Base-by-base conservation (phyloP, 2,329 filamentous ascomycete genomes). In the Talaromyces sp. region DNA sequence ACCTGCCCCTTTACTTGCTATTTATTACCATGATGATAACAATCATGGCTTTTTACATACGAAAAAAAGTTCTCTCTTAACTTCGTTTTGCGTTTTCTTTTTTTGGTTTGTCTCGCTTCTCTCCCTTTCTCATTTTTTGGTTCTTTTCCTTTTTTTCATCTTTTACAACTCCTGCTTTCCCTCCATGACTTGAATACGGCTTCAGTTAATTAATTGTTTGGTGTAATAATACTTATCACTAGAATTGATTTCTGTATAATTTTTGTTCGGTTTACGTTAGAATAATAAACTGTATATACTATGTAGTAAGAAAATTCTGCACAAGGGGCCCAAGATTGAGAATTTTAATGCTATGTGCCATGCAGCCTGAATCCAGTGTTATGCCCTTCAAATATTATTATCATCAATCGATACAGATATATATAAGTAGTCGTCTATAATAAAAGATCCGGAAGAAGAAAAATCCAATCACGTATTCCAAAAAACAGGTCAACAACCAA, bases 61-160 rank as follows among this genome's bases (percentile, higher is more conserved):
- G 53, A 27, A 52, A 51, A 27, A 52, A 29, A n/a, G 17, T 27
- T 26, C 26, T 27, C 26, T 26, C 26, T 52, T 52, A 17, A 11
- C 26, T 52, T 52, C 19, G 4, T 52, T 52, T 21, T 52, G 2
- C 43, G n/a, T 52, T 52, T 29, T 52, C 26, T 17, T 8, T 21
- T 52, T 38, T 52, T 52, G 14, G 14, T 26, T 13, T 52, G 24
- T 19, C 19, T 17, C 26, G 52, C 31, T 57, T 57, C 55, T 41
- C 38, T 46, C 24, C 24, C n/a, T 49, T 46, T 55, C 50, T 64
- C 41, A 3, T 29, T 52, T 8, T n/a, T 27, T 46, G 43, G 53
- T 61, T 61, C 59, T 54, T 64, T 59, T 52, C 55, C 56, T 59
- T 64, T 64, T 58, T 63, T 27, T 24, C 17, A 10, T 52, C 17